Percentiles rank a stretch among this genome's conserved stretches.
Conservation (phyloP, 257 asterid genomes). For the Solanum peruvianum region DNA sequence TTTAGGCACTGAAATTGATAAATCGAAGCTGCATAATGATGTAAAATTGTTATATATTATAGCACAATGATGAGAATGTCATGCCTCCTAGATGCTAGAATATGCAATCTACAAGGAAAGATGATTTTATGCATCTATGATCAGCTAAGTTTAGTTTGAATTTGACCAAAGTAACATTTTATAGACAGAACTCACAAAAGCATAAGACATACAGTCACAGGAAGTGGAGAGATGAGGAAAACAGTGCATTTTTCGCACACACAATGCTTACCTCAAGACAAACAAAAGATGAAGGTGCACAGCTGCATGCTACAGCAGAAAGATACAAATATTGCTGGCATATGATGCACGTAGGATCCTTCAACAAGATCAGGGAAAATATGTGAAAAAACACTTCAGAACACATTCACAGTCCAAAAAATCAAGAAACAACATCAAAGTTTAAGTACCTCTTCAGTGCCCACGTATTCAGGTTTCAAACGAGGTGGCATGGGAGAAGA, state of each 20-base stretch:
- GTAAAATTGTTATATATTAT: background rate
- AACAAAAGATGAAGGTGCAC: conserved; percentile 75
- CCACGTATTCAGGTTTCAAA: conserved; percentile 56
- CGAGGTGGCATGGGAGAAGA: conserved; percentile 67
- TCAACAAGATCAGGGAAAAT: conserved; percentile 13
- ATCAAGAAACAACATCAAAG: background rate
- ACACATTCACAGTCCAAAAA: background rate
- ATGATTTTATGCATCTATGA: background rate
- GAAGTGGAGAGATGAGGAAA: background rate
- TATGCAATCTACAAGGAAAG: background rate
- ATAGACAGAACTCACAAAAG: background rate
- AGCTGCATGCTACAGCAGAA: conserved; percentile 79
- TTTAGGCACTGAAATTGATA: background rate
- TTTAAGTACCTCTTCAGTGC: conserved; percentile 69
- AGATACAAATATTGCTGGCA: conserved; percentile 83
- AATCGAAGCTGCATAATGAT: background rate
- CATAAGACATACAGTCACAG: background rate
- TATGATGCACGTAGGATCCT: conserved; percentile 85
- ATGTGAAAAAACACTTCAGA: conserved; percentile 13
- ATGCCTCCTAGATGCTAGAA: background rate
- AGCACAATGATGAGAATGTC: background rate
- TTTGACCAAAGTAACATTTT: background rate
- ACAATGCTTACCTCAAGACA: conserved; percentile 73
- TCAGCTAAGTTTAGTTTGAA: background rate
- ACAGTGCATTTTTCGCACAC: background rate